phyloP scores from a whole-genome alignment of 345 rosid genomes.

The Linum trigynum region DNA sequence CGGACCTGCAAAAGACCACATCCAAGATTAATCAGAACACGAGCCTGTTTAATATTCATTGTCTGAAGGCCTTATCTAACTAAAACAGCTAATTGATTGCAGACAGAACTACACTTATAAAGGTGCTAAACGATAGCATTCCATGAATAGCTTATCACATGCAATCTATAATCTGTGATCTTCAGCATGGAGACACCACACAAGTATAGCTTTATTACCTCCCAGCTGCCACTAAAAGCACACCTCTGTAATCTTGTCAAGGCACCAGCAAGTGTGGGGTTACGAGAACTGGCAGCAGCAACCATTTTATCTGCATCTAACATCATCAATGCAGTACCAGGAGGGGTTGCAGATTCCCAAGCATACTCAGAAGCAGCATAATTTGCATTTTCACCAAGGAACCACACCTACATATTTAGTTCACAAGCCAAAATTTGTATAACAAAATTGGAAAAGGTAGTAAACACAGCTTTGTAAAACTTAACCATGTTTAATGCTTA shows the following conservation, averaged over 20 bases:
- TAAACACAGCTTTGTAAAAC: neutral
- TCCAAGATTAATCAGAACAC: neutral
- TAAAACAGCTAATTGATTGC: neutral
- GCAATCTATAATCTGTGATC: neutral
- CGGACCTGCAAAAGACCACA: constrained; percentile 49
- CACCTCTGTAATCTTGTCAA: constrained; percentile 97
- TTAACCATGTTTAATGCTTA: constrained; percentile 28
- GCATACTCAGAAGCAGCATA: constrained; percentile 99
- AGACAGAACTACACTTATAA: neutral
- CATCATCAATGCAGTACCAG: constrained; percentile 99
- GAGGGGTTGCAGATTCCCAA: constrained; percentile 99
- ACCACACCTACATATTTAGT: constrained; percentile 73
- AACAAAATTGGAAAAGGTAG: neutral
- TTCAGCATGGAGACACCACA: neutral
- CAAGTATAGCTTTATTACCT: constrained; percentile 43
- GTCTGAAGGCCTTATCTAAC: neutral
- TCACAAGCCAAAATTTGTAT: constrained; percentile 4
- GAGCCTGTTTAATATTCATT: neutral
- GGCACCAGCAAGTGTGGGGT: constrained; percentile 96
- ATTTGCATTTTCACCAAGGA: constrained; percentile 99
- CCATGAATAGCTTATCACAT: neutral
- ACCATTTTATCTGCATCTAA: constrained; percentile 99
- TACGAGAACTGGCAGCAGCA: constrained; percentile 99
- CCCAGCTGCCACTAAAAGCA: constrained; percentile 99
- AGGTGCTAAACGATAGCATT: neutral